Evolutionary conservation across 768 basidiomycete species (phyloP).

Genomic region (Lyophyllum decastes): DNA sequence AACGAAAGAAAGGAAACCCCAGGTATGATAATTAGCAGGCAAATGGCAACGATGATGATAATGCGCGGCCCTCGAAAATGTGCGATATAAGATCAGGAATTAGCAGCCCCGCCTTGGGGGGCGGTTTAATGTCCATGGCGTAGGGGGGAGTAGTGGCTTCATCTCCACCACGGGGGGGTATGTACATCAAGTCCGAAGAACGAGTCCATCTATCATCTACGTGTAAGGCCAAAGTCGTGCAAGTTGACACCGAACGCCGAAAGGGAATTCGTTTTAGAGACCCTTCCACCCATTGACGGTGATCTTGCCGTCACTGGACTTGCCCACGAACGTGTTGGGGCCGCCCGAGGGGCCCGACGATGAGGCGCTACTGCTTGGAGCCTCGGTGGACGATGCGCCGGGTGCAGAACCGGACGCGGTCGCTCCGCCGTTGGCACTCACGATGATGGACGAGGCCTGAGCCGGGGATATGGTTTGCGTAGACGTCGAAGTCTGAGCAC

Average conservation of each 20-base stretch:
- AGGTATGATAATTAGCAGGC: constrained; percentile 7
- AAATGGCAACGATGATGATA: not conserved
- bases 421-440: constrained; percentile 18
- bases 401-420: constrained; percentile 15
- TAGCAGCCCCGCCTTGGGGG: constrained; percentile 5
- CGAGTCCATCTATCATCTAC: not conserved
- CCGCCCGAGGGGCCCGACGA: constrained; percentile 21
- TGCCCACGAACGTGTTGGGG: constrained; percentile 45
- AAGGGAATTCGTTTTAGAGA: constrained; percentile 9
- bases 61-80: not conserved
- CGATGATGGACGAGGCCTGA: constrained; percentile 23
- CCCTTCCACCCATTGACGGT: constrained; percentile 48
- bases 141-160: too few relatives aligned
- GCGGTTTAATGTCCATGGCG: constrained; percentile 3
- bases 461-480: constrained; percentile 22
- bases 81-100: constrained; percentile 6
- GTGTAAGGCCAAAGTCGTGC: not conserved
- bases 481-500: constrained; percentile 7
- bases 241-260: too few relatives aligned
- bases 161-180: not conserved
- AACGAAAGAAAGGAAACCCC: constrained; percentile 1
- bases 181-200: constrained; percentile 4
- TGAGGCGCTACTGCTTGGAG: too few relatives aligned
- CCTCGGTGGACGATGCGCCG: constrained; percentile 19
- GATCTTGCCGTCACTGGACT: constrained; percentile 39